phyloP scores from a whole-genome alignment of 106 monocot genomes.

The Alisma plantagoaquatica region DNA sequence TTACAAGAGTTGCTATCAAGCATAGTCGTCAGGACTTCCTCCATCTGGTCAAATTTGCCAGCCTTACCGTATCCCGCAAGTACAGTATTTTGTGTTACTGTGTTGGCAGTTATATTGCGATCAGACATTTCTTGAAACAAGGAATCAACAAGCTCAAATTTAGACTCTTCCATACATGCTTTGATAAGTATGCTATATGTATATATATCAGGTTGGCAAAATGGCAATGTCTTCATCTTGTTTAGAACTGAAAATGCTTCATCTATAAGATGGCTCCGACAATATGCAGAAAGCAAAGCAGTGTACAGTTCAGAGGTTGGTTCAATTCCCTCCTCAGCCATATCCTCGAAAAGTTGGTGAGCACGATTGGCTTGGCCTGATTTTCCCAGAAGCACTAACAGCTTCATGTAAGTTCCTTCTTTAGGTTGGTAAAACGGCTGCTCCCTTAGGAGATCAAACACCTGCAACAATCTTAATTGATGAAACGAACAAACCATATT shows the following conservation, averaged over 20 bases:
- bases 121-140: conserved; percentile 75
- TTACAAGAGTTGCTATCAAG: conserved; percentile 48
- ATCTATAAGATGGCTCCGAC: conserved; percentile 49
- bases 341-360: conserved; percentile 51
- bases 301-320: conserved; percentile 70
- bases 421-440: conserved; percentile 83
- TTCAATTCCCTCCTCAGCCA: conserved; percentile 69
- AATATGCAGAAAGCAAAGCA: conserved; percentile 66
- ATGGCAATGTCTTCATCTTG: conserved; percentile 63
- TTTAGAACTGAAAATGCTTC: conserved; percentile 47
- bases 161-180: conserved; percentile 44
- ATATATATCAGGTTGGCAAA: conserved; percentile 78
- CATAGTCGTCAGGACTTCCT: conserved; percentile 60
- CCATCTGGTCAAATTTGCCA: conserved; percentile 68
- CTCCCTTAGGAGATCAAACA: conserved; percentile 69
- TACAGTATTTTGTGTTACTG: conserved; percentile 76
- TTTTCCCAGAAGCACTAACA: conserved; percentile 62
- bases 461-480: too few species aligned
- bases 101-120: conserved; percentile 43
- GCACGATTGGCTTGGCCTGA: conserved; percentile 66
- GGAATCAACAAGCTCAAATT: conserved; percentile 61
- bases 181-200: conserved; percentile 81
- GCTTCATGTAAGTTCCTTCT: conserved; percentile 91
- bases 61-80: conserved; percentile 77
- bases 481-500: too few species aligned